Conservation (phyloP, 2,329 filamentous ascomycete genomes). For the Aspergillus costaricaensis region DNA sequence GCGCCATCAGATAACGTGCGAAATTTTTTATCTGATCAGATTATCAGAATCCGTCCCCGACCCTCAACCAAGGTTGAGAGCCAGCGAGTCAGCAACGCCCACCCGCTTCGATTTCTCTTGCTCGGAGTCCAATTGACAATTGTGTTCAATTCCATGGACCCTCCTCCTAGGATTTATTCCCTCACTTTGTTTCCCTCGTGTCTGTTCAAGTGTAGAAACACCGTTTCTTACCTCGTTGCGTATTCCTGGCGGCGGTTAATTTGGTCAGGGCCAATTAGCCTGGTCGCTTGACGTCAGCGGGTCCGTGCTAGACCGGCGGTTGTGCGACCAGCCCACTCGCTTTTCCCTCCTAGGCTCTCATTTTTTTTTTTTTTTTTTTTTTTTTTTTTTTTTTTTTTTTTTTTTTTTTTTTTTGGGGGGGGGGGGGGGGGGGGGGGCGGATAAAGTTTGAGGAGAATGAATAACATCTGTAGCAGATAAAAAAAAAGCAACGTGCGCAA, state of each 20-base stretch:
- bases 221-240: not conserved
- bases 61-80: slow-evolving; percentile 1
- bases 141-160: not conserved
- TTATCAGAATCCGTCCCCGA: slow-evolving; percentile 17
- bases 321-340: not conserved
- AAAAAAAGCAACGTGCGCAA: not conserved
- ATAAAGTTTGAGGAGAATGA: not conserved
- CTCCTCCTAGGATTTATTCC: not conserved
- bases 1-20: slow-evolving; percentile 28
- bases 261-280: slow-evolving; percentile 4
- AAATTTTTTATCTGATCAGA: slow-evolving; percentile 31
- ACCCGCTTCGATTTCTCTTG: not conserved
- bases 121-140: not conserved
- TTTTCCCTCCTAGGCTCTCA: not conserved
- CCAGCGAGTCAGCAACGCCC: not conserved
- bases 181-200: not conserved
- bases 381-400: no score
- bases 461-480: not conserved
- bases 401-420: no score
- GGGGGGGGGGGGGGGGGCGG: no score
- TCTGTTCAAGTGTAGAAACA: not conserved
- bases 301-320: slow-evolving; percentile 2
- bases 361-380: no score
- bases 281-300: slow-evolving; percentile 11
- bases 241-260: not conserved